Conservation (phyloP, 1,284 basidiomycete genomes). For the Papiliotrema flavescens region DNA sequence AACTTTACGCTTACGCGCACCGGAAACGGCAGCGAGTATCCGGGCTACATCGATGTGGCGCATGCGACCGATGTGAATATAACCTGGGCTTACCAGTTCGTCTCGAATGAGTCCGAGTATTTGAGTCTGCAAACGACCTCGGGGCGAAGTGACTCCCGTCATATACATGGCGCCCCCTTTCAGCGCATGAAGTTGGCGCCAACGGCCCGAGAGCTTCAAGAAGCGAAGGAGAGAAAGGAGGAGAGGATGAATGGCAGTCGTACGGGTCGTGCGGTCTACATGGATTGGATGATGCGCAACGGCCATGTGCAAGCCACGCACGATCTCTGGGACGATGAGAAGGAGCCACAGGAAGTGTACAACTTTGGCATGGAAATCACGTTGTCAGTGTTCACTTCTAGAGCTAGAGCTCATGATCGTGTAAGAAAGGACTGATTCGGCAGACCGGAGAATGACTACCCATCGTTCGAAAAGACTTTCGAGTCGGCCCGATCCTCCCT, state of each 20-base stretch:
- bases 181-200: not conserved
- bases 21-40: constrained; percentile 25
- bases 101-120: constrained; percentile 7
- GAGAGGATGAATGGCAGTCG: not conserved
- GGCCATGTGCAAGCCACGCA: not conserved
- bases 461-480: not conserved
- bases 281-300: not conserved
- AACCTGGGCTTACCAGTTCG: constrained; percentile 10
- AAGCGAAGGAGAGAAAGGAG: not conserved
- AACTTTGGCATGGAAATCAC: not conserved
- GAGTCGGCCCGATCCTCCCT: not conserved
- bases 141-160: not conserved
- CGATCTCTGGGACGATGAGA: not conserved
- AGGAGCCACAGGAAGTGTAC: not conserved
- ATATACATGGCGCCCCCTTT: not conserved
- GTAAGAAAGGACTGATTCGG: not conserved
- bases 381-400: not conserved
- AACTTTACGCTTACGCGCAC: constrained; percentile 13
- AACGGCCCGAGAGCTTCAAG: not conserved
- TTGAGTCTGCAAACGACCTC: not conserved
- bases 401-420: not conserved
- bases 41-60: constrained; percentile 9
- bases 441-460: not conserved
- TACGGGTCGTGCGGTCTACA: not conserved
- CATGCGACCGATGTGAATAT: constrained; percentile 3